Conservation (phyloP, 352 stramenopile genomes). For the Plasmopara muralis region DNA sequence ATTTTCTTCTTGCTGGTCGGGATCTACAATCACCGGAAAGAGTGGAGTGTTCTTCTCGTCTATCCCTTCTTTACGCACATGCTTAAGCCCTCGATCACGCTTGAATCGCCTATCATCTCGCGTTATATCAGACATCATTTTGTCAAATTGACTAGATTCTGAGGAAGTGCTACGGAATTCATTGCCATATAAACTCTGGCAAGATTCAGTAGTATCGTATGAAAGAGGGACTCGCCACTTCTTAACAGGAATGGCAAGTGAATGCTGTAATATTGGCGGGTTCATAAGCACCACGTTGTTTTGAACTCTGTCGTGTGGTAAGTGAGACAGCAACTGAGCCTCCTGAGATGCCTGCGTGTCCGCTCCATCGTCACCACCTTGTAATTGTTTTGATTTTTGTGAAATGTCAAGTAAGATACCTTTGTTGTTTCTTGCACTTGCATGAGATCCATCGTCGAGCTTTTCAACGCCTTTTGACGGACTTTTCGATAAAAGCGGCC, state of each 20-base stretch:
- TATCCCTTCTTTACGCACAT: no score
- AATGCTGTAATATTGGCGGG: neutral
- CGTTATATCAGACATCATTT: no score
- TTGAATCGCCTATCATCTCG: no score
- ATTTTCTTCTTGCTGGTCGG: no score
- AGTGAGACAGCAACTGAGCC: neutral
- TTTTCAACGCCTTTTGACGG: no score
- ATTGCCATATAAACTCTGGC: no score
- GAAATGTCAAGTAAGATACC: neutral
- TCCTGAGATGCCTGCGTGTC: neutral
- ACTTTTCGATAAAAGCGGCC: constrained; percentile 19
- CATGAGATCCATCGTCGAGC: constrained; percentile 25
- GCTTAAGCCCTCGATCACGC: no score
- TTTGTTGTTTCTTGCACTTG: constrained; percentile 3
- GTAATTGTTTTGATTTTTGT: neutral
- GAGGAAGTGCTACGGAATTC: no score
- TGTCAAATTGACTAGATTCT: no score
- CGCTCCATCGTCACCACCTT: neutral
- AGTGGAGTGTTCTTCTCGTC: no score
- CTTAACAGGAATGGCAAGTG: neutral
- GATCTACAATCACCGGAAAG: no score
- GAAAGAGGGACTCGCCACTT: neutral
- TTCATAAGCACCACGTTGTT: neutral
- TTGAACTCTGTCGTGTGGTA: neutral
- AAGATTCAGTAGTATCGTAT: neutral